phyloP scores from a whole-genome alignment of 225 moss, liverwort and hornwort genomes.

The Pseudoscleropodium purum region DNA sequence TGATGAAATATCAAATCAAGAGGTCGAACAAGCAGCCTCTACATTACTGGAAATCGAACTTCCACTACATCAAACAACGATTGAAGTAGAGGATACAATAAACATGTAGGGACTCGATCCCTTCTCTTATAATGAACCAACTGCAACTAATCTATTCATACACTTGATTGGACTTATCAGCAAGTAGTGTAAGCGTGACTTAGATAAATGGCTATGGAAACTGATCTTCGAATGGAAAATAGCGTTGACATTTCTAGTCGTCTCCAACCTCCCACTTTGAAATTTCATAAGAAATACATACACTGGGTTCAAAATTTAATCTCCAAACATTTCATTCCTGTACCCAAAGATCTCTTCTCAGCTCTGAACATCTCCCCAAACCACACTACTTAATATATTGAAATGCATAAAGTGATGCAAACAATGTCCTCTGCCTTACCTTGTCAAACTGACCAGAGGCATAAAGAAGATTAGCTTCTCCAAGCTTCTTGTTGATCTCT shows the following conservation, averaged over 20 bases:
- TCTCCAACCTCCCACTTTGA: neutral
- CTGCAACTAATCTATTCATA: neutral
- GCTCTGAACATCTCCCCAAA: neutral
- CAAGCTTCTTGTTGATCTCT: slow-evolving; percentile 81
- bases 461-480: slow-evolving; percentile 93
- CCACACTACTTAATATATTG: neutral
- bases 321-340: neutral
- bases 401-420: neutral
- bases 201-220: neutral
- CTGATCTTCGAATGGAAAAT: neutral
- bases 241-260: neutral
- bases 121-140: neutral
- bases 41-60: neutral
- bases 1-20: neutral
- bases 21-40: neutral
- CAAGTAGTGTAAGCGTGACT: neutral
- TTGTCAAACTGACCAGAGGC: slow-evolving; percentile 89
- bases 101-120: neutral
- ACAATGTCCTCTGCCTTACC: slow-evolving; percentile 17
- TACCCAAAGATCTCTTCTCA: neutral
- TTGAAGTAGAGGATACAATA: neutral
- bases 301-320: neutral
- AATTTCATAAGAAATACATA: neutral
- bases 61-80: neutral
- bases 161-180: neutral